Evolutionary conservation across 192 early-diverging fungal species (phyloP).

Genomic region (Lobosporangium transversale): DNA sequence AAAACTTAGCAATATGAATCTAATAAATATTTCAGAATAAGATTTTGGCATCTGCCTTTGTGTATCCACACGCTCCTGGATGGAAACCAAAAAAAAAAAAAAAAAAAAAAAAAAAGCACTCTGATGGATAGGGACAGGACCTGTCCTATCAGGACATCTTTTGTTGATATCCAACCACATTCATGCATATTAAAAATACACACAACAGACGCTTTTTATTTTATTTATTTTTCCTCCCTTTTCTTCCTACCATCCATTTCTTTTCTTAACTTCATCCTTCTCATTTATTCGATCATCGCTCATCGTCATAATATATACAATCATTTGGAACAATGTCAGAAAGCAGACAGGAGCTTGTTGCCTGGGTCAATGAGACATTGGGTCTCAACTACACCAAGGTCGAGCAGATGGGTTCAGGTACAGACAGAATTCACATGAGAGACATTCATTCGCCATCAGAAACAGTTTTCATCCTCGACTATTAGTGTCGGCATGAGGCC

Average conservation of each 20-base stretch:
- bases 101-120: too few relatives aligned
- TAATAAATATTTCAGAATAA: too few relatives aligned
- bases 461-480: too few relatives aligned
- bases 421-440: constrained; percentile 8
- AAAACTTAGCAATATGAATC: not conserved
- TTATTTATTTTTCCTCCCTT: not conserved
- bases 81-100: too few relatives aligned
- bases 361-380: constrained; percentile 94
- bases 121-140: too few relatives aligned
- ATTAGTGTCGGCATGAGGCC: too few relatives aligned
- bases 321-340: constrained; percentile 71
- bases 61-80: too few relatives aligned
- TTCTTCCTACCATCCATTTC: not conserved
- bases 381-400: constrained; percentile 91
- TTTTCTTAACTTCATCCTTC: constrained; percentile 4
- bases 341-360: constrained; percentile 88
- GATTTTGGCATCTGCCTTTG: too few relatives aligned
- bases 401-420: constrained; percentile 94
- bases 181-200: not conserved
- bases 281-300: not conserved
- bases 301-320: constrained; percentile 1
- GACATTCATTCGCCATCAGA: not conserved
- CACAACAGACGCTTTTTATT: not conserved
- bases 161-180: constrained; percentile 1
- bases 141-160: too few relatives aligned